Evolutionary conservation across 1,284 basidiomycete species (phyloP).

Genomic region (Marasmius fiardii): DNA sequence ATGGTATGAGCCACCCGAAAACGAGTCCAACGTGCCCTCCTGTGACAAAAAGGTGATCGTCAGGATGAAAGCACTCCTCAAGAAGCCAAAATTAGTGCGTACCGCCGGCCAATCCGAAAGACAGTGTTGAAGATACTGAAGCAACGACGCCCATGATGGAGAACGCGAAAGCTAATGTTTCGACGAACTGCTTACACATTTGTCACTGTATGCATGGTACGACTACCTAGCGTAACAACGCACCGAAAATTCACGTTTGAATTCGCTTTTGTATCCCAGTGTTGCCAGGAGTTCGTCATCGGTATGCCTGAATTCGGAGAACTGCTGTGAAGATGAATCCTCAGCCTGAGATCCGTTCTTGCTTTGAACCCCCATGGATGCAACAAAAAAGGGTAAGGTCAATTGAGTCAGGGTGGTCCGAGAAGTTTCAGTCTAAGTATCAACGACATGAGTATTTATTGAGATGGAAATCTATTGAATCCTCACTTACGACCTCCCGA

Average conservation of each 20-base stretch:
- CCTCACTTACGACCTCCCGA: too few relatives aligned
- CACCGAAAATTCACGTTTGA: slow-evolving; percentile 75
- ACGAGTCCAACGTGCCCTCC: slow-evolving; percentile 77
- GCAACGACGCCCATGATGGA: slow-evolving; percentile 76
- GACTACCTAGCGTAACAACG: slow-evolving; percentile 17
- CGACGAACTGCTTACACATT: slow-evolving; percentile 40
- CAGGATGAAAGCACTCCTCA: background rate
- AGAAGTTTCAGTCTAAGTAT: too few relatives aligned
- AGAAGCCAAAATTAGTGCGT: slow-evolving; percentile 8
- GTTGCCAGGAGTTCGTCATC: slow-evolving; percentile 58
- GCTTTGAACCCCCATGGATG: background rate
- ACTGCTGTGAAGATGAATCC: slow-evolving; percentile 7
- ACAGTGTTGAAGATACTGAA: slow-evolving; percentile 64
- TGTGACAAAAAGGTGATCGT: slow-evolving; percentile 16
- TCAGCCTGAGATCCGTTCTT: background rate
- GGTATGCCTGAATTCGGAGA: slow-evolving; percentile 31
- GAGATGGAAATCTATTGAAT: too few relatives aligned
- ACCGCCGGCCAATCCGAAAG: slow-evolving; percentile 62
- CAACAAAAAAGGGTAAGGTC: too few relatives aligned
- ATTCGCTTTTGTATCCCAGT: slow-evolving; percentile 74
- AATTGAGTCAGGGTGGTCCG: too few relatives aligned
- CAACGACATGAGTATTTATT: too few relatives aligned
- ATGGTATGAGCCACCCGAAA: slow-evolving; percentile 76
- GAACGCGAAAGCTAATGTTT: slow-evolving; percentile 67
- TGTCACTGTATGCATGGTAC: background rate